Percentiles rank a stretch among this genome's conserved stretches.
These are phyloP conservation scores for Ochetophila trinervis DNA, from an alignment of 306 rosid genomes.

Conservation along the genomic window DNA sequence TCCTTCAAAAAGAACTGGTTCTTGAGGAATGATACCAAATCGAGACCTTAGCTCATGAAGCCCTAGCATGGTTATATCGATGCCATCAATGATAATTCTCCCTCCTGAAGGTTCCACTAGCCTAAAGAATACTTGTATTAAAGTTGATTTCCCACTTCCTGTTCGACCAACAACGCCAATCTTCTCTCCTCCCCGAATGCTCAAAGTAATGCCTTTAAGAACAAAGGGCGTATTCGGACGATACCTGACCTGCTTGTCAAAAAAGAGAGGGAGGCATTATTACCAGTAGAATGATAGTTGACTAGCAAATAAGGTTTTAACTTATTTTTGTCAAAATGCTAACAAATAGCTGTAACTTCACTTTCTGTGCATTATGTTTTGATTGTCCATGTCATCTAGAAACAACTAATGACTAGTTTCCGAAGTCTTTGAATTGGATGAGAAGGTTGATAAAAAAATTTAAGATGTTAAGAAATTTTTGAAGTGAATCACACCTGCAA, in stretches of 20 bases:
- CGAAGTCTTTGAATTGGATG: too few relatives aligned
- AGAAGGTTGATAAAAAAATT: too few relatives aligned
- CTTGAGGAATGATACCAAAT: conserved; percentile 95
- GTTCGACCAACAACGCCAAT: conserved; percentile 93
- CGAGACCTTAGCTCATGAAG: conserved; percentile 95
- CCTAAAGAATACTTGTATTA: conserved; percentile 90
- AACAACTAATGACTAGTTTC: too few relatives aligned
- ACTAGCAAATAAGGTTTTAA: too few relatives aligned
- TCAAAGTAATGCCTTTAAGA: conserved; percentile 78
- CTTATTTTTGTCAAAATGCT: too few relatives aligned
- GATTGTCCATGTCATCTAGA: too few relatives aligned
- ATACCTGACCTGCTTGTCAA: conserved; percentile 70
- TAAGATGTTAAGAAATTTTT: neutral
- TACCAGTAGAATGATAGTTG: neutral
- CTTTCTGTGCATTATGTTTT: too few relatives aligned
- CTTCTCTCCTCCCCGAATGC: conserved; percentile 86
- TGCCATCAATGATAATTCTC: conserved; percentile 70
- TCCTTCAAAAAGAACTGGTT: conserved; percentile 97
- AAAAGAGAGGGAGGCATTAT: neutral
- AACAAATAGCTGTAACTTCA: too few relatives aligned
- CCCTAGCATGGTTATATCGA: conserved; percentile 66
- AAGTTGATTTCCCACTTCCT: conserved; percentile 91
- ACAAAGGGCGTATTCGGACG: conserved; percentile 90
- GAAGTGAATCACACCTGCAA: conserved; percentile 63
- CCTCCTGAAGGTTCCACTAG: conserved; percentile 95